phyloP scores from a whole-genome alignment of 2,329 filamentous ascomycete species.

The Triangularia verruculosa region DNA sequence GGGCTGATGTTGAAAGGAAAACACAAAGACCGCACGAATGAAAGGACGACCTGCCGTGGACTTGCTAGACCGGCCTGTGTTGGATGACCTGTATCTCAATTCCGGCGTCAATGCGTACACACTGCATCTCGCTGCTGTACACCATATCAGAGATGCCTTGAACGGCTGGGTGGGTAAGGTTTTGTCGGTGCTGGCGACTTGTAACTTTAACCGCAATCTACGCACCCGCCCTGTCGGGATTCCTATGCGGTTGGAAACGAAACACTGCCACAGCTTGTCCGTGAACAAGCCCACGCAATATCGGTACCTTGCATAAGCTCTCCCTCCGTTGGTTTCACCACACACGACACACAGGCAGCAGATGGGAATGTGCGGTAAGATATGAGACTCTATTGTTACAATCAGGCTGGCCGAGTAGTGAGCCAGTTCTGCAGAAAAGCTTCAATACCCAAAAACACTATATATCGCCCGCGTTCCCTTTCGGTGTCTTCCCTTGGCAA shows the following conservation, averaged over 20 bases:
- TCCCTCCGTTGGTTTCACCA: background rate
- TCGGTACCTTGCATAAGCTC: background rate
- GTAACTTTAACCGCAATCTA: background rate
- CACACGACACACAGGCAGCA: background rate
- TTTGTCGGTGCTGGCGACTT: background rate
- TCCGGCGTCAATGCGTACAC: slow-evolving; percentile 15
- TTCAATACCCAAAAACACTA: background rate
- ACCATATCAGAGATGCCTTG: too few species aligned
- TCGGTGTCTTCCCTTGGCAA: background rate
- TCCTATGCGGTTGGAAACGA: background rate
- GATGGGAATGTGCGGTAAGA: background rate
- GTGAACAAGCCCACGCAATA: background rate
- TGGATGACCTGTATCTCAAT: slow-evolving; percentile 8
- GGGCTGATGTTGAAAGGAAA: background rate
- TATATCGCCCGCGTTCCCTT: background rate
- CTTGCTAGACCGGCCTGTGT: background rate
- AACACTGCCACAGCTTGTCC: background rate
- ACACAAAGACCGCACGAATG: background rate
- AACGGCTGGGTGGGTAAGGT: too few species aligned
- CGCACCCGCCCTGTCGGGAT: background rate
- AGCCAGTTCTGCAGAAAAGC: background rate
- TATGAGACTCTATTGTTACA: slow-evolving; percentile 1
- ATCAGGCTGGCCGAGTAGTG: background rate
- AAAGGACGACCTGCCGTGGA: background rate
- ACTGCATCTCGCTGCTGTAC: background rate